phyloP scores from a whole-genome alignment of 1,139 yeast species.

The Taphrina deformans region DNA sequence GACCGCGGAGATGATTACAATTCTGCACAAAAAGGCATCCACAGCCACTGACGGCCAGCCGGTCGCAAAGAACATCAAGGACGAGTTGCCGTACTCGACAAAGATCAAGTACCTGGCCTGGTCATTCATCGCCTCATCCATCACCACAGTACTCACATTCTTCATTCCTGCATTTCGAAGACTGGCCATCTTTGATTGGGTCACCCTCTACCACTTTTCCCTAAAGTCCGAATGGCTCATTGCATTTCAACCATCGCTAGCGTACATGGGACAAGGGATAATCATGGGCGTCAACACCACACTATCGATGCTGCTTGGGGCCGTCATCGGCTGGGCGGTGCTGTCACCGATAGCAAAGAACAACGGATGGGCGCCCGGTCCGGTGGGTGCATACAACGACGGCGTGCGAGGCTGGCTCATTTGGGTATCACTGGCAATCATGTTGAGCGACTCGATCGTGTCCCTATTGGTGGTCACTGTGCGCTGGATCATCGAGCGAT shows the following conservation, averaged over 20 bases:
- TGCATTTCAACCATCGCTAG: conserved; percentile 95
- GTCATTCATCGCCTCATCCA: conserved; percentile 70
- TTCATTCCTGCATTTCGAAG: conserved; percentile 68
- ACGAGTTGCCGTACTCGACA: conserved; percentile 40
- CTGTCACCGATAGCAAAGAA: conserved; percentile 75
- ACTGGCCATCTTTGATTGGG: conserved; percentile 72
- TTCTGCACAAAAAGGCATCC: conserved; percentile 63
- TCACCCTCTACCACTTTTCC: conserved; percentile 35
- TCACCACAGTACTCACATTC: conserved; percentile 69
- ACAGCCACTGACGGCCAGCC: conserved; percentile 10
- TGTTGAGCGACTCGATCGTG: conserved; percentile 89
- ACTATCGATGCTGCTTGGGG: conserved; percentile 85
- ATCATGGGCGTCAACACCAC: conserved; percentile 96
- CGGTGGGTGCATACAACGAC: conserved; percentile 79
- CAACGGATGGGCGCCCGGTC: conserved; percentile 85
- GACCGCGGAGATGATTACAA: conserved; percentile 88
- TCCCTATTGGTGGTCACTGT: conserved; percentile 67
- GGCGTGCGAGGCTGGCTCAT: conserved; percentile 91
- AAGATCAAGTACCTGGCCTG: conserved; percentile 59
- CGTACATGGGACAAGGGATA: conserved; percentile 95
- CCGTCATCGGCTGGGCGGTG: conserved; percentile 86
- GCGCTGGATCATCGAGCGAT: conserved; percentile 26
- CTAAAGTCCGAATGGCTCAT: conserved; percentile 72
- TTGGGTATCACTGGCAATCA: conserved; percentile 89
- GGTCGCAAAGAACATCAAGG: conserved; percentile 5